phyloP scores from a whole-genome alignment of 306 rosid species.

The Castanea sativa region DNA sequence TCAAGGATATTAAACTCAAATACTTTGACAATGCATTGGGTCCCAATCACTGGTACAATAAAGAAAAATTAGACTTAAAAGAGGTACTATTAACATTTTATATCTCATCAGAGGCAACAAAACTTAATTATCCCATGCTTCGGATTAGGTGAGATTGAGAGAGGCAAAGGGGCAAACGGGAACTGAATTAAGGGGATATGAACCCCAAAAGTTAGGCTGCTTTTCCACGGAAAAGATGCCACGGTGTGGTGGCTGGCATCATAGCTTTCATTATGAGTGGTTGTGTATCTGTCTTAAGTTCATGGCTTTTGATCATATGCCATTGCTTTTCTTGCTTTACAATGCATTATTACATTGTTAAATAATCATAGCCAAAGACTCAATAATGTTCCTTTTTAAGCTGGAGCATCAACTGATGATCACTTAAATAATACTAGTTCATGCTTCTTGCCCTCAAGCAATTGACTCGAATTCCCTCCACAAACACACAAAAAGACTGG shows the following conservation, averaged over 20 bases:
- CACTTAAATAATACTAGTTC: too few species aligned
- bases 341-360: neutral
- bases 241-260: neutral
- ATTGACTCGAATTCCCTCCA: too few species aligned
- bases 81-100: neutral
- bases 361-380: neutral
- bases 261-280: neutral
- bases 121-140: neutral
- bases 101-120: neutral
- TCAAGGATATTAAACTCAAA: neutral
- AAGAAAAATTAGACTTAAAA: neutral
- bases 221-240: slow-evolving; percentile 1
- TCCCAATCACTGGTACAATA: neutral
- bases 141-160: neutral
- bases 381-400: neutral
- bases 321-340: neutral
- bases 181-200: neutral
- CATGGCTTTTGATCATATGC: slow-evolving; percentile 2
- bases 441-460: too few species aligned
- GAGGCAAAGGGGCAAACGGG: neutral
- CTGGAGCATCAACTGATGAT: neutral
- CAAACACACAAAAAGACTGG: too few species aligned
- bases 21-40: neutral
- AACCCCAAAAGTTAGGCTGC: slow-evolving; percentile 5
- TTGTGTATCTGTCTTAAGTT: neutral